Percentiles rank a stretch among this genome's conserved stretches.
Conservation (phyloP, 331 rosid species). For the Pyrus hybrid region DNA sequence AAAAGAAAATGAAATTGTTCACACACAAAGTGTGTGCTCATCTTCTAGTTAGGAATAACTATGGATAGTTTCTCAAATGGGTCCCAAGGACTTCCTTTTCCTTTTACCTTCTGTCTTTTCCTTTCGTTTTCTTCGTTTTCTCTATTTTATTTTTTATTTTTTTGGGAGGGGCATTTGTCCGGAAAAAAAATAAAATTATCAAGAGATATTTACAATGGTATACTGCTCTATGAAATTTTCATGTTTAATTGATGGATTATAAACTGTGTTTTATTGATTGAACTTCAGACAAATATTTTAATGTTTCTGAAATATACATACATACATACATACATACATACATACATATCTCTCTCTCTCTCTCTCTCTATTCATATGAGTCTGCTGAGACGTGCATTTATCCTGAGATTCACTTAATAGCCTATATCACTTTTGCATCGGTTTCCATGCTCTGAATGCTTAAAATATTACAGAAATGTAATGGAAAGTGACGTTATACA, state of each 20-base stretch:
- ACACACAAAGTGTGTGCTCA: no score
- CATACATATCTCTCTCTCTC: no score
- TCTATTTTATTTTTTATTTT: no score
- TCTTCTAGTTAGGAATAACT: no score
- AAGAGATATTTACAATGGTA: neutral
- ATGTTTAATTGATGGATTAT: neutral
- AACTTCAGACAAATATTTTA: neutral
- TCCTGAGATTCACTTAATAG: no score
- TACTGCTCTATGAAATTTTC: neutral
- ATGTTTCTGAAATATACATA: neutral
- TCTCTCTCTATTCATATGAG: no score
- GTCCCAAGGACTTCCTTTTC: neutral
- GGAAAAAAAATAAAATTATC: no score
- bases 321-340: no score
- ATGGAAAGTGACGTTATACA: constrained; percentile 4
- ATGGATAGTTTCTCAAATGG: neutral
- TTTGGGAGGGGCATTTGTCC: neutral
- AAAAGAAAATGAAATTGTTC: no score
- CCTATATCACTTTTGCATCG: neutral
- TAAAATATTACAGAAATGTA: neutral
- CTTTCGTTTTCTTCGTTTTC: neutral
- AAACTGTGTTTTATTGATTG: neutral
- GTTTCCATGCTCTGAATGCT: neutral
- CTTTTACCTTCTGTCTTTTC: neutral
- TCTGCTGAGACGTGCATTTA: no score